phyloP scores from a whole-genome alignment of 2,329 filamentous ascomycete species.

The Fusarium camptoceras region DNA sequence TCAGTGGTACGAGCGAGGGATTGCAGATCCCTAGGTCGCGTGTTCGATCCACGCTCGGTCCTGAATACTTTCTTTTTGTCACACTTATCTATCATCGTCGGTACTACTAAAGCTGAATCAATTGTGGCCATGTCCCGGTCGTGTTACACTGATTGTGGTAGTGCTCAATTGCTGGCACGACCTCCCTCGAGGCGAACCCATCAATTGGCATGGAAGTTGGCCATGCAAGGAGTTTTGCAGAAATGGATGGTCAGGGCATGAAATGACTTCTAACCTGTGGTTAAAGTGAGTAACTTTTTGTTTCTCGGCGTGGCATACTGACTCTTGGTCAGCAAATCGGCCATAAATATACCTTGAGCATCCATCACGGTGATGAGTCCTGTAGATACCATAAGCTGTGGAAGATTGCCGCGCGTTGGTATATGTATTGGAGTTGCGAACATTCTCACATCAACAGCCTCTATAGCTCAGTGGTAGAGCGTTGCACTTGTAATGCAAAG shows the following conservation, averaged over 20 bases:
- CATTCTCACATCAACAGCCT: not conserved
- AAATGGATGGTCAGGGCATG: too few species aligned
- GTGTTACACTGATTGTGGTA: not conserved
- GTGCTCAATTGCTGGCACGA: not conserved
- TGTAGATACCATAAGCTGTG: too few species aligned
- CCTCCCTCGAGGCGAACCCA: too few species aligned
- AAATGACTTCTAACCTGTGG: too few species aligned
- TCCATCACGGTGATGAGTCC: not conserved
- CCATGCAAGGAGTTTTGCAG: too few species aligned
- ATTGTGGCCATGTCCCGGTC: not conserved
- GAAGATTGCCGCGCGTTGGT: not conserved
- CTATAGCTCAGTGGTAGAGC: constrained; percentile 33
- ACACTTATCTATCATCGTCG: too few species aligned
- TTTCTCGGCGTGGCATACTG: too few species aligned
- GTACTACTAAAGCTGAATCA: not conserved
- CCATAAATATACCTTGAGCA: not conserved
- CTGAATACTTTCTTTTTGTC: not conserved
- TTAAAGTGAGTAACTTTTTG: too few species aligned
- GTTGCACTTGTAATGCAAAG: constrained; percentile 35
- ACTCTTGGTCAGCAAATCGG: too few species aligned
- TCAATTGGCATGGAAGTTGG: too few species aligned
- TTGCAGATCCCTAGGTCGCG: constrained; percentile 11
- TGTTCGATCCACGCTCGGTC: constrained; percentile 10
- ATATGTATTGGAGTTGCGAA: fast-evolving
- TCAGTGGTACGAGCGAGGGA: constrained; percentile 14